Percentiles rank a stretch among this genome's conserved stretches.
phyloP scores from a whole-genome alignment of 768 basidiomycete genomes.

The Podaxis carcinomalis region DNA sequence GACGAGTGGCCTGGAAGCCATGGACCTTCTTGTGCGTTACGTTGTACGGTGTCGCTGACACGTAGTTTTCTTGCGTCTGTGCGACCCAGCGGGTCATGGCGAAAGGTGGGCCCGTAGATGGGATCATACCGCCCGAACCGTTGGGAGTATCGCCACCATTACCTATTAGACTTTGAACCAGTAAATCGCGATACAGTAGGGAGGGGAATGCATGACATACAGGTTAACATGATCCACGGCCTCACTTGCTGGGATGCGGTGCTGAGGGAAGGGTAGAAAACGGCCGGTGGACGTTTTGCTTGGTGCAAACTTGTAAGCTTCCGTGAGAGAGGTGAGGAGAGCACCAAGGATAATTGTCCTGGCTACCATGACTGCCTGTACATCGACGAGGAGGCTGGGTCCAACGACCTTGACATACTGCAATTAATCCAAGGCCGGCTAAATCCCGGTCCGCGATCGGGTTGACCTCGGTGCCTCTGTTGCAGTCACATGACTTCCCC shows the following conservation, averaged over 20 bases:
- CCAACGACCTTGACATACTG: background rate
- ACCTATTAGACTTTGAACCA: conserved; percentile 49
- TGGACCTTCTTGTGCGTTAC: conserved; percentile 37
- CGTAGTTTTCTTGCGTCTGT: conserved; percentile 73
- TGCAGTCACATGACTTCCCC: background rate
- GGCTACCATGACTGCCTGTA: background rate
- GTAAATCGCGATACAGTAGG: too few relatives aligned
- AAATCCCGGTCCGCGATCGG: conserved; percentile 5
- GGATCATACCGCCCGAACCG: conserved; percentile 75
- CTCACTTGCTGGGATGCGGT: conserved; percentile 17
- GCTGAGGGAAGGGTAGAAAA: conserved; percentile 9
- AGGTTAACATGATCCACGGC: conserved; percentile 27
- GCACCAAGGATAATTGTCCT: background rate
- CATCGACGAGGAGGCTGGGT: background rate
- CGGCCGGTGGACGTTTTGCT: conserved; percentile 2
- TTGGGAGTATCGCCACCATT: conserved; percentile 71
- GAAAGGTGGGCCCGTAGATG: conserved; percentile 72
- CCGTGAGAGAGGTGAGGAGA: background rate
- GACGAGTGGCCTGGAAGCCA: conserved; percentile 78
- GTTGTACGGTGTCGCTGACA: conserved; percentile 70
- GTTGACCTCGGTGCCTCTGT: background rate
- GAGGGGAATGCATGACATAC: conserved; percentile 16
- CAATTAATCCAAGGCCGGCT: background rate
- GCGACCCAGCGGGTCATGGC: conserved; percentile 87
- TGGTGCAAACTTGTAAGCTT: conserved; percentile 5